Base-by-base conservation (phyloP, 2,329 filamentous ascomycete species). In the Mycosphaerella sp. region DNA sequence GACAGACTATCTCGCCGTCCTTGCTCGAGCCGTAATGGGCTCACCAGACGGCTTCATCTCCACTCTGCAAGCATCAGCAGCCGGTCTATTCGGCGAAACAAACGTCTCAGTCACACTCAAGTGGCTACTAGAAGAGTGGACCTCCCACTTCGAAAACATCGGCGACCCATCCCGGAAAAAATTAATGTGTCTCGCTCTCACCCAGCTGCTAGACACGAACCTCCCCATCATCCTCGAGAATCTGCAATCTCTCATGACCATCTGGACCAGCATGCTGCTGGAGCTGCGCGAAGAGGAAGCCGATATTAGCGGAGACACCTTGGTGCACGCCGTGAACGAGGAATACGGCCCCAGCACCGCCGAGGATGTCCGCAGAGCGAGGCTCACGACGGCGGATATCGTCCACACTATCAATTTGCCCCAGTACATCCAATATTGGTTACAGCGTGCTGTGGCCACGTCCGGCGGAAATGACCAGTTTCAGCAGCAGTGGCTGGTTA, bases 1-100 rank as follows among this genome's bases (percentile, higher is more conserved):
- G 64, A 86, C 86, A 0, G 87, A 95, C 65, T 95, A 95, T 67
- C 86, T 95, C 64, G 80, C 82, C 4, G 82, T 97, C 2, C 76
- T 98, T 2, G 84, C 88, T 1, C 85, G 90, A 1, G 78, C 97
- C 13, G 80, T 84, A 0, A 72, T 95, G 2, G 82, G 84, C 0
- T 85, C 86, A 34, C 87, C 90, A 0, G 70, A 70, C 2, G 73
- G 86, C 1, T 85, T 95, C 59, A 72, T 84, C 10, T 72, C 75
- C 41, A 77, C 75, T 0, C 63, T 80, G 4, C 74, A 79, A 14
- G 59, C 58, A 1, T 56, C 60, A 1, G 57, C 61, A 2, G 48
- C 56, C 16, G 18, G 50, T 35, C 28, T 50, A 28, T 52, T 21
- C 43, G 44, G 41, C 43, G 44, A 45, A 44, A 49, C 39, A 54